These are phyloP conservation scores for Parmelia sp. DNA, from an alignment of 495 filamentous ascomycete species.

Conservation along the genomic window DNA sequence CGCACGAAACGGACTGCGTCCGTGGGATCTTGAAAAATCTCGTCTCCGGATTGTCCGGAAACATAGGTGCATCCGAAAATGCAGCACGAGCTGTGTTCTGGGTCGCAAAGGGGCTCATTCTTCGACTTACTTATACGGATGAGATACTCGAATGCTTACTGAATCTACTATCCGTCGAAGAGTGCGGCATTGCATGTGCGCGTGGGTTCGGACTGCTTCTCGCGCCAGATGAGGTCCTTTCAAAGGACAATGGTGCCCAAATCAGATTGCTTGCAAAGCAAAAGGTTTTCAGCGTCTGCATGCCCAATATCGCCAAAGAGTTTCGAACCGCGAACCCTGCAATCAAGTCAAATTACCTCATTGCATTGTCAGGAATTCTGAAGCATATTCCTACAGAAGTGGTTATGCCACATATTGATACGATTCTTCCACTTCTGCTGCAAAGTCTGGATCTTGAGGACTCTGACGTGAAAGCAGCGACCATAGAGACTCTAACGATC, in stretches of 20 bases:
- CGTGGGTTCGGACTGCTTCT: slow-evolving; percentile 58
- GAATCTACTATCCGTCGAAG: slow-evolving; percentile 47
- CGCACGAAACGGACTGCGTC: slow-evolving; percentile 36
- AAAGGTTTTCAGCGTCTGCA: slow-evolving; percentile 55
- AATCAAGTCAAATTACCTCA: slow-evolving; percentile 55
- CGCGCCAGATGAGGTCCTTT: slow-evolving; percentile 58
- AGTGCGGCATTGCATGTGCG: slow-evolving; percentile 41
- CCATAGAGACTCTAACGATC: slow-evolving; percentile 54
- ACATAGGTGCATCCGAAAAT: slow-evolving; percentile 19
- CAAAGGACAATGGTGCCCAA: slow-evolving; percentile 55
- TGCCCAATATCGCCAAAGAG: slow-evolving; percentile 50
- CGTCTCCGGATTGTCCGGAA: slow-evolving; percentile 20
- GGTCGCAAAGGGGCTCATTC: slow-evolving; percentile 49
- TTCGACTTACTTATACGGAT: slow-evolving; percentile 45
- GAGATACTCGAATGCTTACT: slow-evolving; percentile 48
- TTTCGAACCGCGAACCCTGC: slow-evolving; percentile 46
- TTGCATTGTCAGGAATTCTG: slow-evolving; percentile 60
- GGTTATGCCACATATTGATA: slow-evolving; percentile 53
- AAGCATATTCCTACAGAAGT: slow-evolving; percentile 53
- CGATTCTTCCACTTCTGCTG: slow-evolving; percentile 60
- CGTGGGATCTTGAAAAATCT: slow-evolving; percentile 32
- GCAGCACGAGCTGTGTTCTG: slow-evolving; percentile 42
- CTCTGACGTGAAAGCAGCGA: slow-evolving; percentile 52
- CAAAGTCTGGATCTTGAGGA: slow-evolving; percentile 61
- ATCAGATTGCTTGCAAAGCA: slow-evolving; percentile 61